Evolutionary conservation across 1,284 basidiomycete genomes (phyloP), one percentile per base, ranked within the genome.

Genomic region (Cerrena zonata): DNA sequence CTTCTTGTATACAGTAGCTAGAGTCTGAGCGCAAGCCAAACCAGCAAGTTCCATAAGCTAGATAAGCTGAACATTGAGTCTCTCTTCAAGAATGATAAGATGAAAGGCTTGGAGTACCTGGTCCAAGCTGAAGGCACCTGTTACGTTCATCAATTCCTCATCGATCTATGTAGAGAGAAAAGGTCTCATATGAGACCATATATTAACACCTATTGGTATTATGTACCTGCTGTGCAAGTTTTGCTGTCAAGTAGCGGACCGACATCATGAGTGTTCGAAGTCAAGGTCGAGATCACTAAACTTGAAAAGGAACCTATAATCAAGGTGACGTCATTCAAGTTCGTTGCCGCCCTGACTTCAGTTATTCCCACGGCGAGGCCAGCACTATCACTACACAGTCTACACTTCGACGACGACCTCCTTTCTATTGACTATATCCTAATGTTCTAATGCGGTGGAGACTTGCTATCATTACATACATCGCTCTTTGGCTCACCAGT

Each of bases 11-110:
- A 85, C 83, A 18, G 77, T 85, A 13, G 86, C 85, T 1, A 98
- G 73, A 0, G 90, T 82, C 67, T 95, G 91, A 0, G 96, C 96
- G 62, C 95, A 97, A 0, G 95, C 87, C 13, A 98, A 74, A 0
- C 96, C 96, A n/a, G 96, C 96, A 2, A 99, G 80, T 65, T 99
- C 95, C 94, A 99, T 99, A 24, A 99, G 74, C 90, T 96, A 50
- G 13, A 10, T n/a, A n/a, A n/a, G n/a, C n/a, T n/a, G n/a, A n/a
- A 13, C 39, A 18, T 19, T 23, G 36, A 26, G 25, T 34, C 12
- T 25, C n/a, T 19, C 25, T 24, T 18, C 27, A 19, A 24, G 24
- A 38, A n/a, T 24, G 38, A 34, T 37, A 44, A 26, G 21, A 12
- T n/a, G 38, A 2, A 23, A 40, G 12, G 18, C 25, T 18, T 15